Base-by-base conservation (phyloP, 2,329 filamentous ascomycete genomes). In the Cytospora piceicola region DNA sequence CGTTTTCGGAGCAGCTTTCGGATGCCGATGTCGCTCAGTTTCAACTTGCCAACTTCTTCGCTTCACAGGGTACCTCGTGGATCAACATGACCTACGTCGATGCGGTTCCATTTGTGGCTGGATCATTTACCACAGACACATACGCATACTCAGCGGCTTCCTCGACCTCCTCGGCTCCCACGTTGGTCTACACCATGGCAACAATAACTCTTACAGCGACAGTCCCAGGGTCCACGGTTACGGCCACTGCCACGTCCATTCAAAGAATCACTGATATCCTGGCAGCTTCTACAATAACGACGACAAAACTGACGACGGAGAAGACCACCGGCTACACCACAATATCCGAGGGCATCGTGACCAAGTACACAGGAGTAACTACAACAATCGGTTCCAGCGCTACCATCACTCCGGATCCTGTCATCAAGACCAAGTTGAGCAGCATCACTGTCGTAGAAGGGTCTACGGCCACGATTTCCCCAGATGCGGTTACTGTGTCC, bases 81-180 rank as follows among this genome's bases (percentile, higher is more conserved):
- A 80, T 81, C 68, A 76, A 81, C 65, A 77, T 79, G 63, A 75
- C 75, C 2, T 73, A 75, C 46, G 71, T 80, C 20, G 71, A 74
- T 61, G 73, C 75, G 1, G 72, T 74, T 61, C 78, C 79, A 0
- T 81, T 81, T 63, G 68, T 68, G 3, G 71, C 75, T 14, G 74
- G 73, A 22, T 6, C 42, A 0, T 71, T 72, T 27, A 64, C 63
- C 20, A 73, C n/a, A 9, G 12, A 22, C 42, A 49, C 42, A 49
- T 49, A 49, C 42, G 22, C 42, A 49, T 49, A n/a, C n/a, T 5
- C 42, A 9, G 6, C n/a, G 7, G 42, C 42, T 49, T 49, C 42
- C 42, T 49, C 42, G 20, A 49, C 42, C 3, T 4, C 12, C 5
- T 49, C 73, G 9, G 72, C 72, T 20, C 70, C 75, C 24, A 58